Evolutionary conservation across 2,329 filamentous ascomycete genomes (phyloP).

Genomic region (Aspergillus quadrilineatus): DNA sequence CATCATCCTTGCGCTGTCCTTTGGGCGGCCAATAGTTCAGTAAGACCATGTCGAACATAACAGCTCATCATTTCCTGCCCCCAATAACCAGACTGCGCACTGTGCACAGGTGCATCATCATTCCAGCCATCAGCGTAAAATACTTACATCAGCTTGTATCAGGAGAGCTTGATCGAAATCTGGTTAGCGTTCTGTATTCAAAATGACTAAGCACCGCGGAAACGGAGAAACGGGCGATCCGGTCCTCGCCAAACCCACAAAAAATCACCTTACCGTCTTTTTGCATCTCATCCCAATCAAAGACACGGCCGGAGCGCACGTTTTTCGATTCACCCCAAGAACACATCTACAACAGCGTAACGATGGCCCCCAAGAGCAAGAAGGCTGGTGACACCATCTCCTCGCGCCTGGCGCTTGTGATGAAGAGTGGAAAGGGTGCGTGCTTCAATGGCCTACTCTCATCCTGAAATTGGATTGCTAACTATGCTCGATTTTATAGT

Average conservation of each 20-base stretch:
- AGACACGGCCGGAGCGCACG: conserved; percentile 21
- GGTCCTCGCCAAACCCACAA: conserved; percentile 22
- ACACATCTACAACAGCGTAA: conserved; percentile 41
- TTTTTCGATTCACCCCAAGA: conserved; percentile 27
- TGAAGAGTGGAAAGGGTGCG: conserved; percentile 56
- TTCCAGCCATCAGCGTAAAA: conserved; percentile 4
- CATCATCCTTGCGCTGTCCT: conserved; percentile 7
- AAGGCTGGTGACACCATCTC: conserved; percentile 82
- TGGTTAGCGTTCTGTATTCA: neutral
- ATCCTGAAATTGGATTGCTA: neutral
- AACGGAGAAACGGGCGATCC: conserved; percentile 16
- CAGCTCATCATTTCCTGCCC: conserved; percentile 1
- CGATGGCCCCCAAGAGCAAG: conserved; percentile 66
- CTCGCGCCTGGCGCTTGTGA: conserved; percentile 67
- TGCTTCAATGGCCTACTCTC: conserved; percentile 1
- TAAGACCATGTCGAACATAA: conserved; percentile 3
- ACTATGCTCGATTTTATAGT: conserved; percentile 48
- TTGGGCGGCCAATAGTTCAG: neutral
- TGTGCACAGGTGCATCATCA: neutral
- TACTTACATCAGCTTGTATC: conserved; percentile 3
- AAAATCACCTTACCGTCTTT: conserved; percentile 18
- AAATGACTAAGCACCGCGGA: conserved; percentile 11
- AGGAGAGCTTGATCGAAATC: neutral
- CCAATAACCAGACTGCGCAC: conserved; percentile 6
- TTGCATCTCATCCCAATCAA: conserved; percentile 14